phyloP scores from a whole-genome alignment of 768 basidiomycete genomes.

The Strobilomyces echinocephalus region DNA sequence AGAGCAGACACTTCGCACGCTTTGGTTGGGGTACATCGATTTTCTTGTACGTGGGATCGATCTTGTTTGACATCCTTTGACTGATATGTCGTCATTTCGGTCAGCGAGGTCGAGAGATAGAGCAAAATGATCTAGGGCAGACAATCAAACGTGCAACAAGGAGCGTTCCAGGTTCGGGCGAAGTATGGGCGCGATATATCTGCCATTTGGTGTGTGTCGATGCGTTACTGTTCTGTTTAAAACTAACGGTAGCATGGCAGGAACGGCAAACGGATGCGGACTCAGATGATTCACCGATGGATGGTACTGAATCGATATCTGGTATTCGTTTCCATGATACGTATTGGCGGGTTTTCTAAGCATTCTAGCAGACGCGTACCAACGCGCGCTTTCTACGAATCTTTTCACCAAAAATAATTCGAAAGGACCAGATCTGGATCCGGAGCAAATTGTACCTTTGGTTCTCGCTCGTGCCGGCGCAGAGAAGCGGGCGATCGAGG shows the following conservation, averaged over 20 bases:
- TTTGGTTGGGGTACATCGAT: conserved; percentile 76
- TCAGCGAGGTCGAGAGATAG: conserved; percentile 36
- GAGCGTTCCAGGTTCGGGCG: conserved; percentile 72
- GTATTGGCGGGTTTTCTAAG: conserved; percentile 5
- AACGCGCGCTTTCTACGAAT: conserved; percentile 50
- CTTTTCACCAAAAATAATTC: conserved; percentile 38
- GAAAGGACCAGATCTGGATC: conserved; percentile 35
- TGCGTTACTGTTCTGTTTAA: background rate
- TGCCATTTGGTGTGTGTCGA: conserved; percentile 59
- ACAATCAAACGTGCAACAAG: conserved; percentile 55
- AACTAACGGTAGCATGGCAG: conserved; percentile 7
- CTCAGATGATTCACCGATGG: conserved; percentile 17
- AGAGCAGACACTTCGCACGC: conserved; percentile 54
- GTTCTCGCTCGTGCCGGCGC: conserved; percentile 62
- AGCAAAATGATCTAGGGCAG: conserved; percentile 38
- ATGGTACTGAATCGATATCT: conserved; percentile 22
- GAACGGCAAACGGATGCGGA: conserved; percentile 16
- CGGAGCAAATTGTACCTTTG: conserved; percentile 61
- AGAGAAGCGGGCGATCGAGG: conserved; percentile 53
- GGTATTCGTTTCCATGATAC: conserved; percentile 12
- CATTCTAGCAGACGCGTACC: conserved; percentile 46
- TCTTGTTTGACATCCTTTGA: background rate
- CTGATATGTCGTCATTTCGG: background rate
- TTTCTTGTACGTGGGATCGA: conserved; percentile 47
- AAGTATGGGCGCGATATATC: conserved; percentile 75